Percentiles rank a stretch among this genome's conserved stretches.
These are phyloP conservation scores for Ustilago esculenta DNA, from an alignment of 1,284 basidiomycete species.

Conservation along the genomic window DNA sequence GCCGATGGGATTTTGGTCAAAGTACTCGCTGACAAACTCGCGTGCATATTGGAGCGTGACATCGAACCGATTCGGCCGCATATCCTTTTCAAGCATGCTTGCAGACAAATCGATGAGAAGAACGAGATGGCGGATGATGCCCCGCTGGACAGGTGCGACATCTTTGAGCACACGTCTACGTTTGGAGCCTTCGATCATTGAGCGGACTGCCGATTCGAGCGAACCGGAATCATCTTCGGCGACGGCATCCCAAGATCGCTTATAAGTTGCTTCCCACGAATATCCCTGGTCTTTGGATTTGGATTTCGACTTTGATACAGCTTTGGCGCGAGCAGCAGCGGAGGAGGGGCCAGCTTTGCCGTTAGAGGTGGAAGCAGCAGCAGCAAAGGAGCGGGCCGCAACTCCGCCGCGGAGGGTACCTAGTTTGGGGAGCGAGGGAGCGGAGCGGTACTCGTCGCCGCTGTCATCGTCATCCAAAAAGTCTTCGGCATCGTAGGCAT, in stretches of 20 bases:
- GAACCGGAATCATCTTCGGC: constrained; percentile 95
- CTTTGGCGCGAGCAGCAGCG: constrained; percentile 10
- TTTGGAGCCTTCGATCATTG: constrained; percentile 83
- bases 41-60: constrained; percentile 80
- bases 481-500: constrained; percentile 45
- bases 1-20: constrained; percentile 98
- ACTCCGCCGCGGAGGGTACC: constrained; percentile 14
- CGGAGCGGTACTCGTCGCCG: constrained; percentile 48
- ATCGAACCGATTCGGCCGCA: constrained; percentile 83
- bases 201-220: constrained; percentile 86
- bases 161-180: constrained; percentile 75
- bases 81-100: constrained; percentile 93
- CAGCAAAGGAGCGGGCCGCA: constrained; percentile 12
- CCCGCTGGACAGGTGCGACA: constrained; percentile 85
- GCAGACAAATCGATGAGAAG: constrained; percentile 88
- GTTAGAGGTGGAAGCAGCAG: constrained; percentile 10
- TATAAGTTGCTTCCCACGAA: constrained; percentile 95
- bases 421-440: constrained; percentile 34
- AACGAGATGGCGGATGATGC: constrained; percentile 94
- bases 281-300: constrained; percentile 70
- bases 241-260: constrained; percentile 94
- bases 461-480: constrained; percentile 51
- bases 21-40: constrained; percentile 94
- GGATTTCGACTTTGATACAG: constrained; percentile 11
- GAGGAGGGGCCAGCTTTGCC: constrained; percentile 18